phyloP scores from a whole-genome alignment of 1,284 basidiomycete genomes.

The Ustilago nuda region DNA sequence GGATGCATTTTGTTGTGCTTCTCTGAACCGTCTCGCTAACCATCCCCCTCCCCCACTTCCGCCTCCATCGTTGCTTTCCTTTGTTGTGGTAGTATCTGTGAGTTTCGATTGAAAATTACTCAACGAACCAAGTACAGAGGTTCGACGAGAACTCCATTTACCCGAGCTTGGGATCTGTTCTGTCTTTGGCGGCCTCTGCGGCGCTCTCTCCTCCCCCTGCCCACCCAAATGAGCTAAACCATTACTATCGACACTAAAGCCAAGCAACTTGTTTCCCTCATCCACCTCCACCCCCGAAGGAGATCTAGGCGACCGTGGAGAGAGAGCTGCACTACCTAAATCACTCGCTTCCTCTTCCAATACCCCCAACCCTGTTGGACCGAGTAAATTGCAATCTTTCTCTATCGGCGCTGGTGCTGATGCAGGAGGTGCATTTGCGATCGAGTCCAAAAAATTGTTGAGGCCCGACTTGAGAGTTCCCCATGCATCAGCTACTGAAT shows the following conservation, averaged over 20 bases:
- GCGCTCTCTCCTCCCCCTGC: slow-evolving; percentile 3
- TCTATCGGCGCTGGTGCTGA: not conserved
- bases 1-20: slow-evolving; percentile 30
- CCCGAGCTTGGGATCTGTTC: not conserved
- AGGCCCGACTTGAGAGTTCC: slow-evolving; percentile 38
- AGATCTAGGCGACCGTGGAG: slow-evolving; percentile 37
- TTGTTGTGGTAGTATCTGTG: not conserved
- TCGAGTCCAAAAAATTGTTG: slow-evolving; percentile 37
- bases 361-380: slow-evolving; percentile 23
- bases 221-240: slow-evolving; percentile 17
- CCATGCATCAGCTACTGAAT: slow-evolving; percentile 39
- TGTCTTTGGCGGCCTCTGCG: slow-evolving; percentile 26
- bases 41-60: slow-evolving; percentile 4
- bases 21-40: slow-evolving; percentile 36
- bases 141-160: slow-evolving; percentile 15
- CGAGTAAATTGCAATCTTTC: not conserved
- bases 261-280: slow-evolving; percentile 17
- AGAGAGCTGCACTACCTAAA: slow-evolving; percentile 30
- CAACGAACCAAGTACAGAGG: slow-evolving; percentile 30
- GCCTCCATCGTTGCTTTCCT: too few species aligned
- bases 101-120: not conserved
- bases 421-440: slow-evolving; percentile 6
- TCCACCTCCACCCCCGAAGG: slow-evolving; percentile 18
- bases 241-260: slow-evolving; percentile 25
- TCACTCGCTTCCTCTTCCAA: slow-evolving; percentile 46